Conservation (phyloP, 2,329 filamentous ascomycete species). For the Pseudofabraea citricarpa region DNA sequence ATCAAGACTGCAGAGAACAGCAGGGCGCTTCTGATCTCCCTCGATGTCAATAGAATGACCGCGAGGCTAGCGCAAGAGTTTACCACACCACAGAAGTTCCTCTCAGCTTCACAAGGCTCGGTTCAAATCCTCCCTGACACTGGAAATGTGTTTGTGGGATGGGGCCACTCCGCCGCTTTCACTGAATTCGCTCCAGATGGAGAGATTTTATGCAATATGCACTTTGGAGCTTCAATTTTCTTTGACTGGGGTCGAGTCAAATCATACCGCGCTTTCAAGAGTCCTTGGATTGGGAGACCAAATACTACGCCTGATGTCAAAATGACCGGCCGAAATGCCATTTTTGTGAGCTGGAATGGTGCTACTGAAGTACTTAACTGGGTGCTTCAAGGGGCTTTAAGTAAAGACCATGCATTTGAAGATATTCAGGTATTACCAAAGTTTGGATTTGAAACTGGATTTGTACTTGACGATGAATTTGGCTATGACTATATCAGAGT, state of each 20-base stretch:
- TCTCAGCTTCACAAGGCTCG: slow-evolving; percentile 6
- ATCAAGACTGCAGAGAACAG: background rate
- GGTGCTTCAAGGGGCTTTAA: slow-evolving; percentile 16
- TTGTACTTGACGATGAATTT: background rate
- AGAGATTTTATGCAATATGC: slow-evolving; percentile 26
- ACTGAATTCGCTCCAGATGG: slow-evolving; percentile 17
- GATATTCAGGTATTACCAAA: background rate
- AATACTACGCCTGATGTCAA: slow-evolving; percentile 27
- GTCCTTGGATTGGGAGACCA: slow-evolving; percentile 29
- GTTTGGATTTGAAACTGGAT: slow-evolving; percentile 2
- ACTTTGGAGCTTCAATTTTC: slow-evolving; percentile 13
- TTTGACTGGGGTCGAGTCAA: slow-evolving; percentile 19
- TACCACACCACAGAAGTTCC: slow-evolving; percentile 5
- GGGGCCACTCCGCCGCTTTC: slow-evolving; percentile 1
- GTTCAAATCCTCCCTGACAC: slow-evolving; percentile 5
- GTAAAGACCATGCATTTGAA: background rate
- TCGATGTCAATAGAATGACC: slow-evolving; percentile 1
- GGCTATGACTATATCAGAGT: background rate
- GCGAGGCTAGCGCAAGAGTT: background rate
- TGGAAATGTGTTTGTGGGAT: slow-evolving; percentile 7
- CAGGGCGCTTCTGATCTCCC: background rate
- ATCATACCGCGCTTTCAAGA: slow-evolving; percentile 31
- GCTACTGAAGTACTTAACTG: slow-evolving; percentile 39
- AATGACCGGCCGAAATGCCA: slow-evolving; percentile 7
- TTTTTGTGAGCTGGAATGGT: slow-evolving; percentile 49